Evolutionary conservation across 164 flowering plant genomes (phyloP), one percentile per base, ranked within the genome.

Genomic region (Aristolochia californica): DNA sequence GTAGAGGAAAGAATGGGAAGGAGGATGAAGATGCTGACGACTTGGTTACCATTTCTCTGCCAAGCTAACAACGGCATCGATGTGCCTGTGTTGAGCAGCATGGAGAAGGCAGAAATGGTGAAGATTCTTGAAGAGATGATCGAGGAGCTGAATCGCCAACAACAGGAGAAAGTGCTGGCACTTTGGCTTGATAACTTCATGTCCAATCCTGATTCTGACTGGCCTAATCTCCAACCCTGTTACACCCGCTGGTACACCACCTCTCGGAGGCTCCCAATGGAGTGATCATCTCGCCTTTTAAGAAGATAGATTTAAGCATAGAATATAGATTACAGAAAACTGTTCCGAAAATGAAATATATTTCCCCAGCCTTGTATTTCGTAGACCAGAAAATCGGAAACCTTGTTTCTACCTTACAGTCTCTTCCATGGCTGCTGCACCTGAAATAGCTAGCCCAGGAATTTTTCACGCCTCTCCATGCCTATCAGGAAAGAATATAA

Each of bases 21-120:
- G 10, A 78, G 61, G 69, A 61, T 74, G 84, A 77, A 77, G 64
- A 60, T 91, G 79, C 55, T 91, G 18, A 55, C 73, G 58, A 62
- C 81, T 11, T 91, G 97, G 97, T 60, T 91, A 56, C 96, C 97
- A n/a, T 63, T 91, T 74, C 73, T 88, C 2, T 91, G 97, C 64
- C 65, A 77, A 8, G 89, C 79, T 3, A 84, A 80, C 77, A 85
- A 72, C 51, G 97, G 97, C 57, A 71, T 66, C 0, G 87, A 87
- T 64, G 68, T 70, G 0, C 91, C 86, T 0, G 69, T 78, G 0
- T 61, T 90, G 44, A 85, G 75, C 74, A 62, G 48, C 14, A 44
- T n/a, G 0, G 95, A 90, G 53, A 74, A 71, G 67, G 70, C 65
- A 0, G 87, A 84, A 62, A 53, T 83, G 14, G 95, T 87, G 68